Conservation (phyloP, 2,329 filamentous ascomycete species). For the Pseudohalonectria lignicola region DNA sequence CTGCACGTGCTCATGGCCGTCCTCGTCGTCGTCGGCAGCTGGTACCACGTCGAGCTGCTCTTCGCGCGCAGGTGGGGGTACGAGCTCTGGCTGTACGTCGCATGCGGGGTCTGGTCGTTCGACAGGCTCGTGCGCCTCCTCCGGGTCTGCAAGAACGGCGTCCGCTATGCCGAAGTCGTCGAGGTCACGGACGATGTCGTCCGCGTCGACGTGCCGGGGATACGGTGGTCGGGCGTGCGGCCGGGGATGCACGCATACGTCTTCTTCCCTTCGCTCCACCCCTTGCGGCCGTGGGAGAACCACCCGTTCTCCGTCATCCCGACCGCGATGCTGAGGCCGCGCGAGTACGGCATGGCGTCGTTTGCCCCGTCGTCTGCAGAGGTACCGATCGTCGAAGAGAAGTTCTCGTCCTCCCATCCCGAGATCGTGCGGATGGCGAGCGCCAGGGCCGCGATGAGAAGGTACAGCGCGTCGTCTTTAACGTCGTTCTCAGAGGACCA, state of each 20-base stretch:
- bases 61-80: not conserved
- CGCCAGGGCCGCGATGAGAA: too few relatives aligned
- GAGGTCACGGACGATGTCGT: slow-evolving; percentile 17
- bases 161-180: slow-evolving; percentile 14
- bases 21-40: slow-evolving; percentile 5
- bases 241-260: slow-evolving; percentile 28
- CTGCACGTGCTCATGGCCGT: slow-evolving; percentile 3
- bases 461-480: too few relatives aligned
- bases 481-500: too few relatives aligned
- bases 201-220: slow-evolving; percentile 17
- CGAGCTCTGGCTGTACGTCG: slow-evolving; percentile 10
- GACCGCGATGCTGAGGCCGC: slow-evolving; percentile 11
- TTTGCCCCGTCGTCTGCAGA: too few relatives aligned
- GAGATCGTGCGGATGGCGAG: too few relatives aligned
- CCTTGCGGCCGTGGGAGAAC: slow-evolving; percentile 34
- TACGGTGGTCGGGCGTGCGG: slow-evolving; percentile 16
- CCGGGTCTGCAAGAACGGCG: slow-evolving; percentile 24
- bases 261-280: slow-evolving; percentile 36
- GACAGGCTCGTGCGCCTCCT: slow-evolving; percentile 29
- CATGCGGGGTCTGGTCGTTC: slow-evolving; percentile 19
- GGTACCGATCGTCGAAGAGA: too few relatives aligned
- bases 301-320: slow-evolving; percentile 38
- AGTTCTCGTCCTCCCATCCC: too few relatives aligned
- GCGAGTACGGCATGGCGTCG: not conserved
- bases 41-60: slow-evolving; percentile 3